phyloP scores from a whole-genome alignment of 257 asterid genomes.

The Ophiorrhiza pumila region DNA sequence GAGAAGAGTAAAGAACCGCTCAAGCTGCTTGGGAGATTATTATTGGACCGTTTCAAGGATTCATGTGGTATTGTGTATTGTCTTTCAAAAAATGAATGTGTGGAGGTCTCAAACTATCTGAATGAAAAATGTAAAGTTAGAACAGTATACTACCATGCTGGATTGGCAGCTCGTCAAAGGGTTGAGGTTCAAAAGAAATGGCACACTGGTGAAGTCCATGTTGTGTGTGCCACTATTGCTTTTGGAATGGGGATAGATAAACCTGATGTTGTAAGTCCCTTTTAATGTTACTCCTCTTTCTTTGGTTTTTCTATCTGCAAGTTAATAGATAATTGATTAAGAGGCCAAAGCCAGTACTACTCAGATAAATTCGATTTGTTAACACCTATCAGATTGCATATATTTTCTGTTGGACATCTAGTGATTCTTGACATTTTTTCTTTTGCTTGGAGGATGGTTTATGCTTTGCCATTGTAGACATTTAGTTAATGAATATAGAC shows the following conservation, averaged over 20 bases:
- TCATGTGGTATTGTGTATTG: slow-evolving; percentile 87
- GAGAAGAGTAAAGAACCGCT: slow-evolving; percentile 86
- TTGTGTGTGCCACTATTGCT: slow-evolving; percentile 97
- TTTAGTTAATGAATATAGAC: not conserved
- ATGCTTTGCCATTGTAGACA: not conserved
- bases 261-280: slow-evolving; percentile 88
- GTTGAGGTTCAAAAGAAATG: slow-evolving; percentile 80
- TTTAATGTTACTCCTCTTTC: slow-evolving; percentile 6
- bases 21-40: slow-evolving; percentile 74
- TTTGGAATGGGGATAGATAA: slow-evolving; percentile 99
- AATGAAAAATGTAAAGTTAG: slow-evolving; percentile 76
- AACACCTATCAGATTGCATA: not conserved
- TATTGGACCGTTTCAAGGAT: slow-evolving; percentile 59
- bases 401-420: not conserved
- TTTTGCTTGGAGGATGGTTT: not conserved
- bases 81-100: slow-evolving; percentile 90
- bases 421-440: not conserved
- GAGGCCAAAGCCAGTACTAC: not conserved
- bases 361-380: not conserved
- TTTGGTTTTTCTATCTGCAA: slow-evolving; percentile 6
- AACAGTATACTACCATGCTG: slow-evolving; percentile 87
- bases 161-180: slow-evolving; percentile 88
- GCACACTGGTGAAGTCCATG: slow-evolving; percentile 81
- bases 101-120: slow-evolving; percentile 75
- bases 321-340: not conserved